phyloP scores from a whole-genome alignment of 78 protist species.

The Planoprotostelium fungivorum region DNA sequence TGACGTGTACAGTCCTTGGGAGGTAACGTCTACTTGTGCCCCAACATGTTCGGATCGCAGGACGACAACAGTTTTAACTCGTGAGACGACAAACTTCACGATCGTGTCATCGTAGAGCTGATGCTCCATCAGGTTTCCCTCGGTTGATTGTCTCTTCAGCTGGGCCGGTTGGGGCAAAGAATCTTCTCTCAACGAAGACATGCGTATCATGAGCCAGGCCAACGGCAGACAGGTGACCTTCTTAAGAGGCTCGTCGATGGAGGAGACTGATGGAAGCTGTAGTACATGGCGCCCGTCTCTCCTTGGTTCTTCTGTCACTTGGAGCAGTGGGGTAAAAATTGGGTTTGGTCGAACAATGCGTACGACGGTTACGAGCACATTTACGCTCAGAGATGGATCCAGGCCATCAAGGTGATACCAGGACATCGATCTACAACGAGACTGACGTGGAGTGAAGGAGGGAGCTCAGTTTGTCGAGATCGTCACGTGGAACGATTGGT shows the following conservation, averaged over 20 bases:
- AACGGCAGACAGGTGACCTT: neutral
- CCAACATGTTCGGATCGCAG: neutral
- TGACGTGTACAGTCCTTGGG: no score
- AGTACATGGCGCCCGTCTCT: neutral
- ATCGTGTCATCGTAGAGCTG: neutral
- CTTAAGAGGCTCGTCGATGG: no score
- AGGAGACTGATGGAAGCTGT: no score
- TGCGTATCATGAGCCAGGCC: neutral
- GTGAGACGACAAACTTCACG: no score
- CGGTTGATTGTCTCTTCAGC: neutral
- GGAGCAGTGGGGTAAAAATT: neutral
- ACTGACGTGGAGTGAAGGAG: no score
- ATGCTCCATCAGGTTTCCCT: neutral
- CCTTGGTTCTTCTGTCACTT: neutral
- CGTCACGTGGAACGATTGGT: neutral
- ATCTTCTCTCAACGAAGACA: neutral
- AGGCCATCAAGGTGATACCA: neutral
- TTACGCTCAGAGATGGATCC: neutral
- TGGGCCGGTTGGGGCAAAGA: neutral
- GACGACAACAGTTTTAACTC: no score
- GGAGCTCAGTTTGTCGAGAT: neutral
- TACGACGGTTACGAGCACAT: no score
- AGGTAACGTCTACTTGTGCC: neutral
- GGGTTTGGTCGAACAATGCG: no score
- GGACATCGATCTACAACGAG: no score